Conservation (phyloP, 2,329 filamentous ascomycete species). For the Paecilomyces sp. region DNA sequence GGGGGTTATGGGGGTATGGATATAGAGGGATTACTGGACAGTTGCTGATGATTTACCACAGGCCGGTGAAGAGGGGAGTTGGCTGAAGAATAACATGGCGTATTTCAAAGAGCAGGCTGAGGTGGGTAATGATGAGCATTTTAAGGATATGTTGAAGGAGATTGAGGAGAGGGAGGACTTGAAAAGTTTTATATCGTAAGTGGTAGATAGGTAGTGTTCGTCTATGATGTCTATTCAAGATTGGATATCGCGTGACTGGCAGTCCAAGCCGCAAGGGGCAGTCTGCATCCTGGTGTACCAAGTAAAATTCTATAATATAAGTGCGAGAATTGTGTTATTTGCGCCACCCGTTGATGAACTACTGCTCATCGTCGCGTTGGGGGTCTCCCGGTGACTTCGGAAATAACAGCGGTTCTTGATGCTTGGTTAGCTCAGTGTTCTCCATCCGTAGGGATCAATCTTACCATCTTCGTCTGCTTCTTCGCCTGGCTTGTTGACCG, state of each 20-base stretch:
- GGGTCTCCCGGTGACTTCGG: not conserved
- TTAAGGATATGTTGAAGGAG: conserved; percentile 7
- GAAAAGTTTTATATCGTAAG: conserved; percentile 1
- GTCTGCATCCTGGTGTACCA: too few relatives aligned
- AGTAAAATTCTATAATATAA: too few relatives aligned
- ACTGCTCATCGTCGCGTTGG: not conserved
- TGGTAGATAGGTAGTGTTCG: not conserved
- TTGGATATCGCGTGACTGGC: not conserved
- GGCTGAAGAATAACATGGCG: conserved; percentile 11
- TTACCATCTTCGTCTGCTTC: not conserved
- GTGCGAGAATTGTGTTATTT: too few relatives aligned
- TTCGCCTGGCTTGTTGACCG: not conserved
- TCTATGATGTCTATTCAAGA: too few relatives aligned
- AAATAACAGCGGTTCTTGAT: not conserved
- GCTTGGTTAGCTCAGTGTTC: not conserved
- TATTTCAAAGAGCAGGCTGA: conserved; percentile 10
- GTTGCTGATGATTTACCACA: not conserved
- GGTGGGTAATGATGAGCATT: conserved; percentile 4
- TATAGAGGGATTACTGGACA: not conserved
- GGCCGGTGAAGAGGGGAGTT: conserved; percentile 11
- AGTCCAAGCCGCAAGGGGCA: too few relatives aligned
- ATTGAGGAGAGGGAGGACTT: conserved; percentile 6
- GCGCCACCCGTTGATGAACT: not conserved
- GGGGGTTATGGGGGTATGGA: not conserved
- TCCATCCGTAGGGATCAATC: not conserved